phyloP scores from a whole-genome alignment of 169 alveolate species.

The Miamiensis avidus region DNA sequence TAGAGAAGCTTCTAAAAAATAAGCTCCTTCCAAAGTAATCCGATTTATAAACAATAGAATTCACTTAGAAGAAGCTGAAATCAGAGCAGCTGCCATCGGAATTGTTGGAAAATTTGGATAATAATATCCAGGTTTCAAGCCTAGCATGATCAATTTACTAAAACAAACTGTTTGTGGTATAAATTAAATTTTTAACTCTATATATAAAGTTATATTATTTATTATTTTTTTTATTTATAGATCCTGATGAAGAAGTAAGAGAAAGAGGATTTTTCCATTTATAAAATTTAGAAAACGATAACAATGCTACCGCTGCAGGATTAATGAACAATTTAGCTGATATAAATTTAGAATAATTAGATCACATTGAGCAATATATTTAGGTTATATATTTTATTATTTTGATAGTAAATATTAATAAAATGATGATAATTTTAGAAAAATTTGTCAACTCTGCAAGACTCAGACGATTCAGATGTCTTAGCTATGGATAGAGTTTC shows the following conservation, averaged over 20 bases:
- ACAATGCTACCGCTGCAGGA: constrained; percentile 1
- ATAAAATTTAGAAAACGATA: not conserved
- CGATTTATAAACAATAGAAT: constrained; percentile 47
- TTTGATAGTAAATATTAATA: constrained; percentile 2
- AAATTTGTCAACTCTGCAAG: not conserved
- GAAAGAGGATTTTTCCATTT: constrained; percentile 33
- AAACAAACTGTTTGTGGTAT: not conserved
- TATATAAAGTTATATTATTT: not conserved
- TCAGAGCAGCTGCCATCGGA: constrained; percentile 56
- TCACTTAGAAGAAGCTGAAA: constrained; percentile 48
- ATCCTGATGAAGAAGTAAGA: constrained; percentile 56
- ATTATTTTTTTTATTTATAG: constrained; percentile 2
- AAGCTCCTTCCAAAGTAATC: constrained; percentile 32
- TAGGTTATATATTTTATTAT: constrained; percentile 4
- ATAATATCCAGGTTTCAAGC: constrained; percentile 22
- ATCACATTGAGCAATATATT: constrained; percentile 35
- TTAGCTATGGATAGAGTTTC: not conserved
- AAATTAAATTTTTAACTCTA: no score
- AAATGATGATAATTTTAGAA: not conserved
- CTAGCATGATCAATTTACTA: constrained; percentile 2
- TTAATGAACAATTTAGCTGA: not conserved
- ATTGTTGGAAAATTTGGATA: constrained; percentile 26
- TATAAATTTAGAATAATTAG: constrained; percentile 24
- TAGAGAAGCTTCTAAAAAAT: constrained; percentile 40
- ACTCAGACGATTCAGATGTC: not conserved